These are phyloP conservation scores for Hypholoma sublateritium DNA, from an alignment of 768 basidiomycete genomes.

Conservation along the genomic window DNA sequence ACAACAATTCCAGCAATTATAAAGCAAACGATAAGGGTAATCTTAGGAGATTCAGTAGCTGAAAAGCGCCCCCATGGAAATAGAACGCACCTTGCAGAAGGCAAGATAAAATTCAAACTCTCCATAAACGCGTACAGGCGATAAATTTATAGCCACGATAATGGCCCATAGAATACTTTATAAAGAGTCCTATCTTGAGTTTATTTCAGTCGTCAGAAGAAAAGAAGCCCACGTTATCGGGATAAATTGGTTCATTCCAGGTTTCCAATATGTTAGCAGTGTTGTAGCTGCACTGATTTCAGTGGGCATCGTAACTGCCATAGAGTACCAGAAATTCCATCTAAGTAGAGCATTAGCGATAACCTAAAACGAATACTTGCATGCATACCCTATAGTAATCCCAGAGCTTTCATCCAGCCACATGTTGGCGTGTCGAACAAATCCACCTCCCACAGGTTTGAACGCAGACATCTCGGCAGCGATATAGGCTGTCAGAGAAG, in stretches of 20 bases:
- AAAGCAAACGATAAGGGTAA: slow-evolving; percentile 39
- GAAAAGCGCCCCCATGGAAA: neutral
- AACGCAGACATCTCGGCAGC: slow-evolving; percentile 57
- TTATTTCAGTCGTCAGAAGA: slow-evolving; percentile 1
- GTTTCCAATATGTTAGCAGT: slow-evolving; percentile 40
- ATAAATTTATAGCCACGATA: slow-evolving; percentile 35
- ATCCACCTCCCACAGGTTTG: slow-evolving; percentile 58
- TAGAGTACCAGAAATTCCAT: slow-evolving; percentile 45
- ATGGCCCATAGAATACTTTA: slow-evolving; percentile 29
- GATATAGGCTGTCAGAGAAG: slow-evolving; percentile 22
- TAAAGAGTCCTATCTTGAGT: slow-evolving; percentile 2
- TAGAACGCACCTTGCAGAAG: slow-evolving; percentile 23
- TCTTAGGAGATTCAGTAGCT: slow-evolving; percentile 32
- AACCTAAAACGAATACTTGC: neutral
- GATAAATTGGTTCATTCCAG: slow-evolving; percentile 19
- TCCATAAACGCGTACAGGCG: slow-evolving; percentile 47
- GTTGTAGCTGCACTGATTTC: slow-evolving; percentile 55
- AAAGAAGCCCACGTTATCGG: slow-evolving; percentile 23
- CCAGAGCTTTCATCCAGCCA: slow-evolving; percentile 45
- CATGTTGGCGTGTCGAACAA: slow-evolving; percentile 48
- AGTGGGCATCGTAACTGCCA: slow-evolving; percentile 41
- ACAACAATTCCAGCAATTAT: slow-evolving; percentile 40
- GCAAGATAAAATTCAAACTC: slow-evolving; percentile 58
- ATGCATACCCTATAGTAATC: slow-evolving; percentile 23
- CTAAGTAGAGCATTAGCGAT: slow-evolving; percentile 6